A percentile compares a stretch with the other conserved stretches of the same genome.
Conservation (phyloP, 495 filamentous ascomycete species). For the Lophium mytilinum region DNA sequence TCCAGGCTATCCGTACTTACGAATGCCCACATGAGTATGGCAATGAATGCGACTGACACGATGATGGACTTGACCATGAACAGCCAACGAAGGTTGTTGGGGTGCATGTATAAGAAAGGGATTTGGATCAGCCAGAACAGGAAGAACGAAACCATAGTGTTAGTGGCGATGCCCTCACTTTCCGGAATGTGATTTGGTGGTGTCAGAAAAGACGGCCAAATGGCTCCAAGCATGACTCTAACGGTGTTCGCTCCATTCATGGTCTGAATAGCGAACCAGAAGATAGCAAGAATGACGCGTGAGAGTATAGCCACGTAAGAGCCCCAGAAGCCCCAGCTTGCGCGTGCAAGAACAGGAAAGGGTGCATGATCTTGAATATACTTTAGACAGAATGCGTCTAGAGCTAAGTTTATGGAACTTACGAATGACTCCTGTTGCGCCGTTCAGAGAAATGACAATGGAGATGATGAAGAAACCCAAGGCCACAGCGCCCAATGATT, state of each 20-base stretch:
- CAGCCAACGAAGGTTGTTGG: conserved; percentile 48
- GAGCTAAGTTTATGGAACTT: neutral
- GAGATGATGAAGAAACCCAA: conserved; percentile 55
- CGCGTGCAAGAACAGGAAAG: conserved; percentile 60
- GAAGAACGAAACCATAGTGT: conserved; percentile 56
- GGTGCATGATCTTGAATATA: conserved; percentile 59
- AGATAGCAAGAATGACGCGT: conserved; percentile 58
- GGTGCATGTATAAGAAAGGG: conserved; percentile 48
- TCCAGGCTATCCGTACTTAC: conserved; percentile 41
- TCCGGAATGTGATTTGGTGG: conserved; percentile 34
- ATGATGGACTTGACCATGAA: conserved; percentile 52
- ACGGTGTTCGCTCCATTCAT: conserved; percentile 59
- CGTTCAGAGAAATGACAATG: conserved; percentile 55
- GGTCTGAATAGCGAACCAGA: conserved; percentile 66
- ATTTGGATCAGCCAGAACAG: conserved; percentile 53
- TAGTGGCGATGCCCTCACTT: conserved; percentile 53
- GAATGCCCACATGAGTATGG: conserved; percentile 47
- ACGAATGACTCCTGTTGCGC: conserved; percentile 39
- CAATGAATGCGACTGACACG: conserved; percentile 45
- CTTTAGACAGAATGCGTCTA: conserved; percentile 1
- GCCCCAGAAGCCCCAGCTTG: conserved; percentile 62
- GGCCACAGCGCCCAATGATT: conserved; percentile 53
- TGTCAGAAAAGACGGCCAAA: conserved; percentile 42
- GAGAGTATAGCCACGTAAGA: conserved; percentile 60
- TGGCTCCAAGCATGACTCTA: conserved; percentile 58